Evolutionary conservation across 495 filamentous ascomycete species (phyloP).

Genomic region (Clavariopsis aquatica): DNA sequence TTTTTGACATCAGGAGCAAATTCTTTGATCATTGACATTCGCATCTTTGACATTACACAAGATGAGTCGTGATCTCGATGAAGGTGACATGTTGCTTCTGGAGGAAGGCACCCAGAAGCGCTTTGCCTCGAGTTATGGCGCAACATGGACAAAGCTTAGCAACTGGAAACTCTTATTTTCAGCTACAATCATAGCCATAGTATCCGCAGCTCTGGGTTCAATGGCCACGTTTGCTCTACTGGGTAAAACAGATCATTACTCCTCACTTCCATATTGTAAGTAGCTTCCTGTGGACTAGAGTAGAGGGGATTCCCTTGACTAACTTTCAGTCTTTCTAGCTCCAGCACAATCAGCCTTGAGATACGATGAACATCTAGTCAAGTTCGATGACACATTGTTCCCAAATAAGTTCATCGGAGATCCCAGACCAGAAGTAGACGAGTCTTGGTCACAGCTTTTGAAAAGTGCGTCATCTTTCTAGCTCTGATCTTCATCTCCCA

Average conservation of each 20-base stretch:
- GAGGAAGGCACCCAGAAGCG: background rate
- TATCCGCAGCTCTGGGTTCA: background rate
- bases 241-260: background rate
- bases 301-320: background rate
- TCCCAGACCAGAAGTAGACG: slow-evolving; percentile 6
- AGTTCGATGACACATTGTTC: slow-evolving; percentile 1
- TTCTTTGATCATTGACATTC: background rate
- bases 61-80: background rate
- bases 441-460: slow-evolving; percentile 7
- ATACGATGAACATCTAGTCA: background rate
- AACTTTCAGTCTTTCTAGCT: background rate
- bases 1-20: background rate
- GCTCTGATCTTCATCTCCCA: background rate
- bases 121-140: background rate
- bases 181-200: background rate
- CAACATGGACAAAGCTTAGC: background rate
- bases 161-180: background rate
- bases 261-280: background rate
- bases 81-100: background rate
- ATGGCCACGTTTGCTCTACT: background rate
- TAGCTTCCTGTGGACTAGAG: background rate
- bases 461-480: slow-evolving; percentile 4
- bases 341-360: background rate
- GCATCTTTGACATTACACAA: background rate
- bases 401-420: slow-evolving; percentile 16